Conservation (phyloP, 768 basidiomycete species). For the Collybiopsis luxurians region DNA sequence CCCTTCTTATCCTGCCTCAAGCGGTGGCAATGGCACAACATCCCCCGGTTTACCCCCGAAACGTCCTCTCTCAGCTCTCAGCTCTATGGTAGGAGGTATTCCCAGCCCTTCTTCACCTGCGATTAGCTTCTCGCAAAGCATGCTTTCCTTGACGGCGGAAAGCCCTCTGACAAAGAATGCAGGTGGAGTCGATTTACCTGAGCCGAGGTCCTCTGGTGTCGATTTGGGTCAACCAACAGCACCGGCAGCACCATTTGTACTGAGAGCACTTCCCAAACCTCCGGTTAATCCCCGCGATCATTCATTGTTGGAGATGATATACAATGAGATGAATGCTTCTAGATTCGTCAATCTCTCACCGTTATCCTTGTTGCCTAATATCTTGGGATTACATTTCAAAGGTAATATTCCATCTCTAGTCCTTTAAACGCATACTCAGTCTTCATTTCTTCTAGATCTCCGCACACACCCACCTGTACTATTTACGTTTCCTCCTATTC, state of each 20-base stretch:
- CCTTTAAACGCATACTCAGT: background rate
- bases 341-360: slow-evolving; percentile 70
- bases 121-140: background rate
- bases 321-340: slow-evolving; percentile 63
- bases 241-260: slow-evolving; percentile 25
- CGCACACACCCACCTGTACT: slow-evolving; percentile 64
- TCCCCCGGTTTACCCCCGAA: background rate
- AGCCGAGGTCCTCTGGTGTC: background rate
- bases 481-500: slow-evolving; percentile 50
- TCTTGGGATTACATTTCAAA: slow-evolving; percentile 58
- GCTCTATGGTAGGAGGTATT: too few relatives aligned
- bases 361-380: slow-evolving; percentile 56
- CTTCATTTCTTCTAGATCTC: slow-evolving; percentile 42
- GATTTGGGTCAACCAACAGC: background rate
- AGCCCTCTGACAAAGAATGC: background rate
- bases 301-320: slow-evolving; percentile 58
- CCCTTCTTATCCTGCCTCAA: background rate
- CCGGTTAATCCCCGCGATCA: slow-evolving; percentile 67
- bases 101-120: background rate
- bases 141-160: background rate
- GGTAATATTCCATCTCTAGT: slow-evolving; percentile 34
- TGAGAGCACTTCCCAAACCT: slow-evolving; percentile 33
- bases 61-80: background rate
- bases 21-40: background rate
- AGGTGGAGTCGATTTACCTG: background rate